Evolutionary conservation across 1,284 basidiomycete species (phyloP), one percentile per base, ranked within the genome.

Genomic region (Cronartium quercuum): DNA sequence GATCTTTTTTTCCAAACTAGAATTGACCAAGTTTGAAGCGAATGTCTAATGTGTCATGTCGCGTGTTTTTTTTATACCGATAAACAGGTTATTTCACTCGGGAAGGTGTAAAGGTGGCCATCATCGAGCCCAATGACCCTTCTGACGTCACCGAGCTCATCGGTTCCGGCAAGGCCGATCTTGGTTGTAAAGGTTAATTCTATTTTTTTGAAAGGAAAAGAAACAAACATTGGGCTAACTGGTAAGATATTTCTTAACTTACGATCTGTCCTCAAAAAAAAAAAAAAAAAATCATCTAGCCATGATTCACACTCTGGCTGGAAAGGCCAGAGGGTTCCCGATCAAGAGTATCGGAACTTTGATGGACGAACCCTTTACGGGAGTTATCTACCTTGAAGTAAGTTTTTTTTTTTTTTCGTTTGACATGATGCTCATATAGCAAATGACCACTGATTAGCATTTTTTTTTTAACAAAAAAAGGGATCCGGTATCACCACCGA

Each of bases 281-380:
- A n/a, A n/a, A n/a, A n/a, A n/a, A n/a, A n/a, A n/a, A n/a, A n/a
- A n/a, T n/a, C n/a, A 5, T 21, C 38, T 5, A 41, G 55, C 76
- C 21, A 76, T 78, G 77, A 82, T 82, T 65, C 82, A 83, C 76
- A 83, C 82, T 21, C 78, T 82, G 44, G 82, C 82, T 24, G 82
- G 80, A 68, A 80, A 80, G 37, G 82, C 82, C 0, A 78, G 81
- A 34, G 81, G 80, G 42, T 83, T 80, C 74, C 81, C 81, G 0
- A 81, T 83, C 77, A 81, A 81, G 55, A 79, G 80, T 34, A 80
- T 83, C 74, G 81, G 82, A 65, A 81, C 82, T 4, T 79, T 81
- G 55, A 80, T 82, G 79, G 80, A 81, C 66, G 82, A 83, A 77
- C 83, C 83, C 35, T 82, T 83, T 77, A 83, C 83, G 13, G 83